Base-by-base conservation (phyloP, 257 asterid species). In the Parsonsia alboflavescens region DNA sequence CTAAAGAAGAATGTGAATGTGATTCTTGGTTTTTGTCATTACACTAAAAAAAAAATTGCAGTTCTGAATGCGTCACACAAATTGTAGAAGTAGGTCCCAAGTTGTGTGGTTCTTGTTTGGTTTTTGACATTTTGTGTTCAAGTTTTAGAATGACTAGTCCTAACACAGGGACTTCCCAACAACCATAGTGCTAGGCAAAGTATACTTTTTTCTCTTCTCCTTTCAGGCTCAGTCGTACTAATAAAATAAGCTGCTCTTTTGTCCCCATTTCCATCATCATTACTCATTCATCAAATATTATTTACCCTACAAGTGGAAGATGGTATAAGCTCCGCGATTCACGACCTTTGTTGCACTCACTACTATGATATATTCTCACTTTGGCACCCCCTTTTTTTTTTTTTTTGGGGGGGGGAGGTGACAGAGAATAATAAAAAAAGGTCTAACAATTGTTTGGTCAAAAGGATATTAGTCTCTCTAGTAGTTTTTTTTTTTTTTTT, bases 11-110 rank as follows among this genome's bases (percentile, higher is more conserved):
- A 16, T 44, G 30, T 42, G 10, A 44, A 10, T 44, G 44, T 1
- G 44, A 73, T 45, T 61, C 63, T 69, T 68, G 62, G 10, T 17
- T 48, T 45, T 57, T 75, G 73, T 75, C 21, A 21, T 54, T 33
- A 7, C 63, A 11, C 17, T n/a, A n/a, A n/a, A n/a, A n/a, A n/a
- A 17, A 42, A 44, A 19, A 8, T 26, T 53, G 68, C 28, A 65
- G 59, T 65, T 65, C 26, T 36, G 49, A 19, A 62, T 46, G 16
- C 13, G 50, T 44, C 45, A 66, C 22, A 56, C 22, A 59, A 73
- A 26, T 16, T 28, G 63, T 76, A 54, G 74, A n/a, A 10, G 53
- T 33, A 10, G 50, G 74, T 56, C 74, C 74, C 79, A 33, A 54
- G 42, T 56, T 39, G 52, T 28, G 69, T 68, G 70, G 61, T 57